Evolutionary conservation across 2,329 filamentous ascomycete genomes (phyloP), one percentile per base, ranked within the genome.

Genomic region (Ophiosphaerella narmari): DNA sequence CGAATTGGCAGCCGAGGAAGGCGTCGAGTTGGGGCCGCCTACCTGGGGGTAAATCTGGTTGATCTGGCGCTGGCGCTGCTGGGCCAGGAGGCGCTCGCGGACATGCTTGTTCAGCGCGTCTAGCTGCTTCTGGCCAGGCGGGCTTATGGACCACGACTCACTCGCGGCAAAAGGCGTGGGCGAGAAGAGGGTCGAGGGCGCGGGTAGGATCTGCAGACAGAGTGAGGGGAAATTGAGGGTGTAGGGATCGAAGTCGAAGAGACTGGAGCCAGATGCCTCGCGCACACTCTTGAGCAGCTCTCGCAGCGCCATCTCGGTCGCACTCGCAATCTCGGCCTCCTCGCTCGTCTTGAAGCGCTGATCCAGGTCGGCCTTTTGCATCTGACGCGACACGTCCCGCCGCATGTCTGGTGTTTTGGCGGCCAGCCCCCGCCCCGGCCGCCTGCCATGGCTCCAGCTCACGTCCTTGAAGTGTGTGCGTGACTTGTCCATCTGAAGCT

Each of bases 211-310:
- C 56, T 88, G 89, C 9, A 97, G 82, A 32, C 88, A 91, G 35
- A 97, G 81, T 6, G 89, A 86, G 6, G 92, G 91, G 65, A 96
- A 97, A 52, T 91, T 91, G 69, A 96, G 85, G 5, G 88, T 81
- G 53, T 92, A 84, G 31, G 93, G 88, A 59, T 97, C 90, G 74
- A 96, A 95, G 58, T 93, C 89, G 70, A 86, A 86, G 3, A 84
- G 79, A 14, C 77, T 58, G 48, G 54, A 67, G 68, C 55, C 78
- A 60, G 52, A 75, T 62, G 74, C 71, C 55, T 91, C 90, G 68
- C 89, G 86, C 71, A 92, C 83, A 52, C 89, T 92, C 64, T 87
- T 86, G 46, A 96, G 75, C 38, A 97, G 78, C 75, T 97, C 93
- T 55, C 89, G 81, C 60, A 97, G 75, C 6, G 93, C 91, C 68